Evolutionary conservation across 345 rosid species (phyloP), one percentile per base, ranked within the genome.

Genomic region (Salix exigua): DNA sequence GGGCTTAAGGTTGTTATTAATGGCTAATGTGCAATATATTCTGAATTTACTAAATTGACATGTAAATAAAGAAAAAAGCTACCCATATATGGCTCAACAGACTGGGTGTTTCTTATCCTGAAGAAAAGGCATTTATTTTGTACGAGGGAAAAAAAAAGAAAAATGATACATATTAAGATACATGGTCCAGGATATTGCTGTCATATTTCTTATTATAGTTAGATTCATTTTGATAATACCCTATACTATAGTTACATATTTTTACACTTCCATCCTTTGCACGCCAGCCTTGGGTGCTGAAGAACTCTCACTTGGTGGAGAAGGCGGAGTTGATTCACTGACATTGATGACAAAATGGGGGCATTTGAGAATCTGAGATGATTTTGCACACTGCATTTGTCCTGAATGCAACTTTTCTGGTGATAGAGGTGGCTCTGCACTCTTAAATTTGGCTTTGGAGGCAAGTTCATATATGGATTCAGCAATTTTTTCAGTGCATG

Each of bases 391-490:
- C 60, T 51, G 63, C 2, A 51, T 42, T 11, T 17, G 74, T 58
- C 16, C 62, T 10, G 62, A 58, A 3, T 1, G 62, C 62, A 58
- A 60, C 75, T 82, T 87, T 69, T 88, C 92, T 0, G 74, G 83
- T n/a, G 77, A 71, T 30, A 66, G 51, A 23, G 77, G 58, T 4
- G 82, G 33, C 14, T 86, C 84, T 48, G 13, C 23, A 28, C 51
- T 77, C 77, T 83, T 76, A 75, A 93, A 90, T 18, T 77, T 65
- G 5, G 94, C 93, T 31, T 72, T 75, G 0, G 87, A 80, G 28
- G 93, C 87, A 38, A 93, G 89, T 76, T 91, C 89, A 50, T 82
- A 68, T 25, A 86, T 80, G 0, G 88, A 80, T 72, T 91, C 89
- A n/a, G 86, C 86, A 30, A 91, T 85, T 55, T 78, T 82, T 63